Base-by-base conservation (phyloP, 768 basidiomycete species). In the Serendipita sp. region DNA sequence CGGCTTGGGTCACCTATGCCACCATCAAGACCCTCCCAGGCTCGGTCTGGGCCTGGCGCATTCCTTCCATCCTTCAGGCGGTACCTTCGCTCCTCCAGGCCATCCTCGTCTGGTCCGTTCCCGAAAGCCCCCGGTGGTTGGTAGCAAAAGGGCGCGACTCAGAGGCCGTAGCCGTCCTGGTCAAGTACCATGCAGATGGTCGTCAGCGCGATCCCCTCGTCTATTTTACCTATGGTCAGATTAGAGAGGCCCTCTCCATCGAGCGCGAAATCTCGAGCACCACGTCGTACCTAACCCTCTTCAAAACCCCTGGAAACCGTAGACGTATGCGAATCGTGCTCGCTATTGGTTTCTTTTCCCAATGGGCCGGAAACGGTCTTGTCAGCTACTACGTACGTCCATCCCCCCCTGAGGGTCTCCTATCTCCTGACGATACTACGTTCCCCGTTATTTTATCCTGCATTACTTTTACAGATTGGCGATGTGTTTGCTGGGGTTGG, bases 41-140 rank as follows among this genome's bases (percentile, higher is more conserved):
- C 45, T 71, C 68, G 52, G 78, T 81, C 68, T 84, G 83, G 83
- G 83, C 80, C 10, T 86, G 85, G 85, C 78, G 85, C 18, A 83
- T 85, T 30, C 85, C 84, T 0, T 81, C 83, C 23, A 69, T 82
- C 48, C 76, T 85, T 3, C 85, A 86, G 70, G 68, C 80, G 38
- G 70, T 78, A 0, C 85, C 85, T 1, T 80, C 79, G 65, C 38
- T 76, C 11, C 72, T 85, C 18, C 84, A 85, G 66, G 69, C 85
- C 47, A 66, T 68, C 32, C 82, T 86, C 71, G 76, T 85, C 63
- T 79, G 73, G 70, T 81, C 82, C 69, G 73, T 85, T 15, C 83
- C 83, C 1, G 85, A 86, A 69, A 84, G 82, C 7, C 85, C 85
- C 11, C 78, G 82, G 41, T 85, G 83, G 83, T 76, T 85, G 3